Conservation (phyloP, 768 basidiomycete genomes). For the Dioszegia aurantiaca region DNA sequence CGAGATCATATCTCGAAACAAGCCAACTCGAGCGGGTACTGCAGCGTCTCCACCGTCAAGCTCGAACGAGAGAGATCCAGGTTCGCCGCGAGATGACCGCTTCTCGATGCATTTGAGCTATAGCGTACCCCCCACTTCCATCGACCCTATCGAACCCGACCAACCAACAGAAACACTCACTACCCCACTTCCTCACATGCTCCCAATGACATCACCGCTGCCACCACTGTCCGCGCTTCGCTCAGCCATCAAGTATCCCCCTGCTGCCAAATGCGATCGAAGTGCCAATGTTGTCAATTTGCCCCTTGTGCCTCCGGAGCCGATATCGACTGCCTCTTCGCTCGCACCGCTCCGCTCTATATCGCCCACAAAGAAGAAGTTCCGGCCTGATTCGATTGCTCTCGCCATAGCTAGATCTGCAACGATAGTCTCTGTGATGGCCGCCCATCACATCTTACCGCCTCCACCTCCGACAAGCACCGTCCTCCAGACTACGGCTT, state of each 20-base stretch:
- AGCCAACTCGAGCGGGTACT: background rate
- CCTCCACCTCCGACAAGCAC: background rate
- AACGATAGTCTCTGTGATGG: background rate
- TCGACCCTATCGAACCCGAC: background rate
- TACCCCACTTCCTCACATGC: background rate
- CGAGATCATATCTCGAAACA: background rate
- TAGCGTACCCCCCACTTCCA: background rate
- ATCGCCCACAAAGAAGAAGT: constrained; percentile 3
- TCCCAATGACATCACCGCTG: background rate
- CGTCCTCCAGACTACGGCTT: background rate
- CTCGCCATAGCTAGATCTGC: constrained; percentile 9
- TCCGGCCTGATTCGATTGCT: constrained; percentile 8
- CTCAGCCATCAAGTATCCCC: too few relatives aligned
- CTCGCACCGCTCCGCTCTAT: too few relatives aligned
- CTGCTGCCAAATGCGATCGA: too few relatives aligned
- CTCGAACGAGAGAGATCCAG: background rate
- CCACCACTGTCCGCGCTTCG: background rate
- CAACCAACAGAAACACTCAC: constrained; percentile 5
- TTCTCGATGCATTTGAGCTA: constrained; percentile 8
- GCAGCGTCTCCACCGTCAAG: background rate
- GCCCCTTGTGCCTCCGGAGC: too few relatives aligned
- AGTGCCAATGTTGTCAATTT: too few relatives aligned
- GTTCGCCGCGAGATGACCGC: constrained; percentile 4
- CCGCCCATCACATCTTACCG: background rate
- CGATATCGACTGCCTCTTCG: too few relatives aligned